Conservation (phyloP, 2,329 filamentous ascomycete species). For the Fusarium illudens region DNA sequence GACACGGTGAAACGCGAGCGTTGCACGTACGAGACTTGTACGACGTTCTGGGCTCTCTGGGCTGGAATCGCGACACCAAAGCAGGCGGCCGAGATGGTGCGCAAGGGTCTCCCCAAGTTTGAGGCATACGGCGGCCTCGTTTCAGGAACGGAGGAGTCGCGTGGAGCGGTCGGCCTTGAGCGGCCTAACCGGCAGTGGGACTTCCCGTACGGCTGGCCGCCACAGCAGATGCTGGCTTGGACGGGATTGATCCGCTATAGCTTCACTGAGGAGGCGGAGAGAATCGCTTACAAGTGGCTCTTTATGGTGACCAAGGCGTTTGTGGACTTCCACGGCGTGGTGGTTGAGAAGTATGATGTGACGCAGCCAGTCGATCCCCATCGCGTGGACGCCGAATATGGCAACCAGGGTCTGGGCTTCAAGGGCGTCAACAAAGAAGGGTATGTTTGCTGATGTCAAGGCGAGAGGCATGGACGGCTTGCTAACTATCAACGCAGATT, state of each 20-base stretch:
- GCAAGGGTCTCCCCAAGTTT: constrained; percentile 83
- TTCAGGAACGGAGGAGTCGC: constrained; percentile 88
- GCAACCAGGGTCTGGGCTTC: constrained; percentile 95
- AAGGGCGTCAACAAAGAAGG: constrained; percentile 96
- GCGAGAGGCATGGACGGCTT: not conserved
- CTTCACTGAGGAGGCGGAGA: constrained; percentile 87
- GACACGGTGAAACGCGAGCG: constrained; percentile 83
- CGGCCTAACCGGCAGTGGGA: constrained; percentile 98
- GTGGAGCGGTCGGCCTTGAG: constrained; percentile 79
- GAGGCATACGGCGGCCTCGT: constrained; percentile 88
- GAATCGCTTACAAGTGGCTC: constrained; percentile 93
- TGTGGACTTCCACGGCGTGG: constrained; percentile 97
- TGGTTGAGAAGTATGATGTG: constrained; percentile 99
- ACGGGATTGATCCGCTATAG: constrained; percentile 90
- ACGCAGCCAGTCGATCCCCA: constrained; percentile 90
- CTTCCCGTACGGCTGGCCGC: constrained; percentile 97
- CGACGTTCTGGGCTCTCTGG: constrained; percentile 98
- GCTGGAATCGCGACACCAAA: constrained; percentile 85
- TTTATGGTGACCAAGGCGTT: constrained; percentile 99
- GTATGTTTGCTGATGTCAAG: constrained; percentile 55
- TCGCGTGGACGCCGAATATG: constrained; percentile 95
- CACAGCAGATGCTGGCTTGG: constrained; percentile 98
- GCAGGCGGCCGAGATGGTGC: constrained; percentile 85
- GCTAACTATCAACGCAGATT: constrained; percentile 68
- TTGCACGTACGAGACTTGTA: constrained; percentile 87